Evolutionary conservation across 139 green algal species (phyloP), one percentile per base, ranked within the genome.

Genomic region (Yamagishiella unicocca): DNA sequence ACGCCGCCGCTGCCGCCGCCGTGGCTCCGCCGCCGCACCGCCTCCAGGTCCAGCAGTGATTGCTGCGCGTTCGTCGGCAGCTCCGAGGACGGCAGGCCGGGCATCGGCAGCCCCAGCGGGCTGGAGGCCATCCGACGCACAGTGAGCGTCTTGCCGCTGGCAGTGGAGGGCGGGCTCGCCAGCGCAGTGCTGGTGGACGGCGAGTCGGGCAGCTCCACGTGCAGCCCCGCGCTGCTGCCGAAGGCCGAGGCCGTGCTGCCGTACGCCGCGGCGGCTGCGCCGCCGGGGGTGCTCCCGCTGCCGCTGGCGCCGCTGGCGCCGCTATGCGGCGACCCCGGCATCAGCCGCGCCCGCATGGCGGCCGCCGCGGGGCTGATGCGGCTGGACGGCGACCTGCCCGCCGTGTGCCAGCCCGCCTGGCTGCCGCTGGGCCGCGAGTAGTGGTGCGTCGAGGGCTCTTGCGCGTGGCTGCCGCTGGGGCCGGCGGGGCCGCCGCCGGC

Each of bases 101-200:
- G 24, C 50, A 7, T 17, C 46, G 74, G 25, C 75, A 42, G 35
- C 14, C 79, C 79, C 40, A 85, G 22, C 27, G 79, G 79, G n/a
- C 79, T 85, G 27, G 79, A 85, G 0, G 54, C 40, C 58, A 74
- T 85, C 24, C 55, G 79, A 1, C 79, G 29, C n/a, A 85, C 61
- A 1, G 22, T 7, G 12, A 58, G 42, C 1, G 46, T 25, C 55
- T 43, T 31, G 17, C 38, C 12, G 35, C 29, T 68, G 2, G 40
- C 27, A 2, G 66, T 37, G 3, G 79, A 85, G 19, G 29, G 29
- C 0, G 79, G 79, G 79, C 79, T 85, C 0, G 10, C 4, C n/a
- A 85, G 3, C 1, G 40, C 40, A 31, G 46, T 76, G 62, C 38
- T 76, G n/a, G 31, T 38, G 31, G 58, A 85, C 4, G 79, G 61